These are phyloP conservation scores for Ceratobasidium theobromae DNA, from an alignment of 1,284 basidiomycete genomes.

Conservation along the genomic window DNA sequence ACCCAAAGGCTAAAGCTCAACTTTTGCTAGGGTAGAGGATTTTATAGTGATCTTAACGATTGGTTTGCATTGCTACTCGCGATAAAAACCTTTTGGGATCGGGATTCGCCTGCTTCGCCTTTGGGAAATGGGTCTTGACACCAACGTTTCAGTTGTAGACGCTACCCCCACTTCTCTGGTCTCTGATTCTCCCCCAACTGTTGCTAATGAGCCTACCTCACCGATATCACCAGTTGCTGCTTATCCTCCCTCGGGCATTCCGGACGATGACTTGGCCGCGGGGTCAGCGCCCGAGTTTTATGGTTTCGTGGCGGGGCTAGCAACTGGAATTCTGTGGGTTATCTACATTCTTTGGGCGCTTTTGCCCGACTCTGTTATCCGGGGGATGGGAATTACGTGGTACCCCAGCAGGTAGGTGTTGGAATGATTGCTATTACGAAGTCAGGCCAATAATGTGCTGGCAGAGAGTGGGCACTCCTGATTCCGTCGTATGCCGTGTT, in stretches of 20 bases:
- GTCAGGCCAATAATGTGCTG: neutral
- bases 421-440: neutral
- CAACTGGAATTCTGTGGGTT: slow-evolving; percentile 69
- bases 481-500: slow-evolving; percentile 80
- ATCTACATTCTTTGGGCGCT: slow-evolving; percentile 70
- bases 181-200: neutral
- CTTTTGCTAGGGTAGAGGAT: neutral
- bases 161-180: neutral
- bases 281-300: slow-evolving; percentile 72
- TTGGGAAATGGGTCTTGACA: no score
- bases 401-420: slow-evolving; percentile 76
- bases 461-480: slow-evolving; percentile 82
- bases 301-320: slow-evolving; percentile 82
- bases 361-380: slow-evolving; percentile 56
- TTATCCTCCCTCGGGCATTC: slow-evolving; percentile 48
- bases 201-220: slow-evolving; percentile 47
- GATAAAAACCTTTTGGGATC: neutral
- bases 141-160: no score
- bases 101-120: no score
- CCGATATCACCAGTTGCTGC: slow-evolving; percentile 57
- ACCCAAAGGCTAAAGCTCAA: neutral
- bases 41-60: neutral
- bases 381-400: slow-evolving; percentile 71
- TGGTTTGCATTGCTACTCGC: neutral
- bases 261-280: slow-evolving; percentile 51